Base-by-base conservation (phyloP, 2,329 filamentous ascomycete species). In the Sporothrix euskadiensis region DNA sequence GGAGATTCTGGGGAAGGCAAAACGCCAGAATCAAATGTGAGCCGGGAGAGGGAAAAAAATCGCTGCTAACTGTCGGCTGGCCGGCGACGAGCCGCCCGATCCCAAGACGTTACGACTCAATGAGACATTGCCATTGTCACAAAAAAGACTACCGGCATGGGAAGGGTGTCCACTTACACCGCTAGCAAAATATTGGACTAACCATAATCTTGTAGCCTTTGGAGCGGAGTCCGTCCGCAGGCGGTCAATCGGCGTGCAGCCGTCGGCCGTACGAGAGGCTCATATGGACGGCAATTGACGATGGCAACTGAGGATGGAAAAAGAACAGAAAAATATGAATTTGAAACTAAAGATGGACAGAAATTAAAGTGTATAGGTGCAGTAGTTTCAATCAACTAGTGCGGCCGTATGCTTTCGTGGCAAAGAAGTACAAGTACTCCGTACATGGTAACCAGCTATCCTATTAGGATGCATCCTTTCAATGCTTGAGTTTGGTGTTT, bases 1-100 rank as follows among this genome's bases (percentile, higher is more conserved):
- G 57, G 57, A 22, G 57, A 63, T 22, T 63, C 57, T 63, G 57
- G 57, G 57, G 57, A 63, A 63, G 57, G 19, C 35, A 19, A 41
- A 35, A 39, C 19, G 19, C 32, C 22, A 12, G 41, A 19, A 12
- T n/a, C 10, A 12, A 22, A 4, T 8, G 19, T 19, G 22, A 35
- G 32, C 35, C 35, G 35, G 35, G 22, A 9, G 30, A 63, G n/a
- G 16, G 39, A 9, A 9, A 61, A 61, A 39, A 22, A 30, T 30
- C 52, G 26, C 8, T 1, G 14, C 19, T 3, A 2, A 22, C 6
- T 41, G 57, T 63, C 57, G 61, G 61, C 39, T 47, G 22, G 39
- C 22, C 61, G 22, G 39, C 39, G 39, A 47, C 16, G 19, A 30
- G 12, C 61, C 61, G 61, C 39, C 39, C 19, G 22, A 32, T n/a